phyloP scores from a whole-genome alignment of 352 stramenopile genomes.

The Phytopythium montanum region DNA sequence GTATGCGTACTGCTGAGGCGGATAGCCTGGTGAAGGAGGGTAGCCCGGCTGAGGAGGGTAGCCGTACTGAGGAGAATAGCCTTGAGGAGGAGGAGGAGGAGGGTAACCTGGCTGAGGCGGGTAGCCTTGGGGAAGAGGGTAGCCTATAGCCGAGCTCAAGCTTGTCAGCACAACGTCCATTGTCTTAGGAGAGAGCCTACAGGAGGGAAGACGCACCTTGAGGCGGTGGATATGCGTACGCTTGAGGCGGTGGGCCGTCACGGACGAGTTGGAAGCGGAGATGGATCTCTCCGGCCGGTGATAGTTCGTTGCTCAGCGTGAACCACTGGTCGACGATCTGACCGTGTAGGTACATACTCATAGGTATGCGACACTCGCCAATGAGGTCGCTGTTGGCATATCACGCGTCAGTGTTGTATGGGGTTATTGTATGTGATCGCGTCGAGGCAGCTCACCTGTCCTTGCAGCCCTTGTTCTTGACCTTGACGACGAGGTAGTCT shows the following conservation, averaged over 20 bases:
- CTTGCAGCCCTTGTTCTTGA: slow-evolving; percentile 86
- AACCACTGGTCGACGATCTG: slow-evolving; percentile 79
- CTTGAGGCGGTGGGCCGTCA: background rate
- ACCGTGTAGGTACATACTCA: slow-evolving; percentile 70
- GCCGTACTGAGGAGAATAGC: slow-evolving; percentile 23
- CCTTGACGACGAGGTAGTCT: slow-evolving; percentile 63
- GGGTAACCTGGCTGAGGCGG: slow-evolving; percentile 20
- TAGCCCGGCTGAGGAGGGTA: slow-evolving; percentile 12
- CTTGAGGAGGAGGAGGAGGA: slow-evolving; percentile 16
- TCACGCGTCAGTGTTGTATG: background rate
- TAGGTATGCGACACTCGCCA: slow-evolving; percentile 56
- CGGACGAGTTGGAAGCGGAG: slow-evolving; percentile 53
- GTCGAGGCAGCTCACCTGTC: slow-evolving; percentile 17
- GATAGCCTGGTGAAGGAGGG: background rate
- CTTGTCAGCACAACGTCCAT: background rate
- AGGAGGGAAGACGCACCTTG: background rate
- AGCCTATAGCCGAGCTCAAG: background rate
- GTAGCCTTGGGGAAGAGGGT: slow-evolving; percentile 19
- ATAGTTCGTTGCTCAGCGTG: slow-evolving; percentile 59
- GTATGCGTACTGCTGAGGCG: slow-evolving; percentile 13
- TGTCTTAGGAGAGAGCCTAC: background rate
- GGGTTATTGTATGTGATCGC: background rate
- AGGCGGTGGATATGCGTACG: background rate
- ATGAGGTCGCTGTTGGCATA: slow-evolving; percentile 46
- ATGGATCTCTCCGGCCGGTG: slow-evolving; percentile 75